Evolutionary conservation across 73 alveolate species (phyloP), one percentile per base, ranked within the genome.

Genomic region (Symbiodinium natans): DNA sequence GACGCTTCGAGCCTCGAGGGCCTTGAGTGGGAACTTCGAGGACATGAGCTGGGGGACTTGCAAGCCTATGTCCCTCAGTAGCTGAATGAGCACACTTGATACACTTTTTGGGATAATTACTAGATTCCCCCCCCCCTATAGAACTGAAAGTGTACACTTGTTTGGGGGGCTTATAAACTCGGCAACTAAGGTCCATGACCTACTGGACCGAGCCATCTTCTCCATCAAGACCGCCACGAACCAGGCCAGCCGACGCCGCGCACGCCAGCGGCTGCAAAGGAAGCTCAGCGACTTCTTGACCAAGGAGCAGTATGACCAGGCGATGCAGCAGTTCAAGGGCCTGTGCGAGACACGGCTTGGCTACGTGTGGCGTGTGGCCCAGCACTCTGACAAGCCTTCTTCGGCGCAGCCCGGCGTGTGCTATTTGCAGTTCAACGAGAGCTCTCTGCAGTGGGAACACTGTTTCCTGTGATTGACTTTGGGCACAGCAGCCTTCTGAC

Each of bases 401-500:
- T 9, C n/a, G n/a, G n/a, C n/a, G n/a, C n/a, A n/a, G n/a, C 80
- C 80, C 15, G 80, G 80, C 80, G 80, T 63, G 33, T 63, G 80
- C 80, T 63, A 63, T 63, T 29, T 63, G 80, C 31, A 63, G 19
- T 63, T 63, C 40, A 63, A 63, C 36, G 80, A 29, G 38, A 9
- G 3, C 38, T 23, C 29, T 23, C 36, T 31, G 80, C 80, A 63
- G 17, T 63, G 29, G 80, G 80, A 63, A n/a, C 80, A 23, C 80
- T 27, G 36, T 36, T 63, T 63, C 36, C 36, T 63, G 19, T 63
- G 75, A 56, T 15, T 56, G 33, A 63, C 80, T 63, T 63, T 63
- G 80, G 80, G 80, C 80, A n/a, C n/a, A n/a, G 27, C 80, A 63
- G 80, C 80, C 80, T 63, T 63, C 80, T 36, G 29, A 63, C n/a